Evolutionary conservation across 2,329 filamentous ascomycete species (phyloP).

Genomic region (Cordyceps cicadae): DNA sequence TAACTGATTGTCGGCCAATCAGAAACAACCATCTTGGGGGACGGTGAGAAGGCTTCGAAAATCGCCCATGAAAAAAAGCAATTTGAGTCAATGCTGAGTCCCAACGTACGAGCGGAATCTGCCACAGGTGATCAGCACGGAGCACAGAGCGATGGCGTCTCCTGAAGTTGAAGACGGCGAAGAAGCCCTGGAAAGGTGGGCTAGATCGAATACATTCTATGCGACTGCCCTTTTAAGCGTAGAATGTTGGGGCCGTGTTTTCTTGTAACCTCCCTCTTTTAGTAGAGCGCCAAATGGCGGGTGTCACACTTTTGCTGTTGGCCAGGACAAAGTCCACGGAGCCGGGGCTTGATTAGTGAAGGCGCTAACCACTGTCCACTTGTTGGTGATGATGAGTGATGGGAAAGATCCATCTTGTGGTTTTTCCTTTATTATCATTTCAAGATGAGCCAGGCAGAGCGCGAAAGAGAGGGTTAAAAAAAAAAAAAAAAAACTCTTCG

Average conservation of each 20-base stretch:
- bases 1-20: neutral
- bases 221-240: slow-evolving; percentile 7
- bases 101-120: neutral
- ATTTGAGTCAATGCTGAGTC: neutral
- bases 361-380: slow-evolving; percentile 2
- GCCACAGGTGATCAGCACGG: neutral
- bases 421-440: neutral
- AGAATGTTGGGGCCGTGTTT: neutral
- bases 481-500: neutral
- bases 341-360: neutral
- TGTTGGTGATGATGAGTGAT: neutral
- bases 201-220: neutral
- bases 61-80: neutral
- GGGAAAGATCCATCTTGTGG: neutral
- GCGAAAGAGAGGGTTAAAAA: neutral
- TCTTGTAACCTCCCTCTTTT: slow-evolving; percentile 8
- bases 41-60: neutral
- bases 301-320: slow-evolving; percentile 1
- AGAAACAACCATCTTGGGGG: neutral
- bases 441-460: neutral
- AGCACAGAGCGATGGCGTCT: neutral
- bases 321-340: neutral
- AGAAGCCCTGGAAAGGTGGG: neutral
- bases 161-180: neutral
- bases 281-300: slow-evolving; percentile 9